Evolutionary conservation across 495 filamentous ascomycete species (phyloP).

Genomic region (Hypoxylon cercidicola): DNA sequence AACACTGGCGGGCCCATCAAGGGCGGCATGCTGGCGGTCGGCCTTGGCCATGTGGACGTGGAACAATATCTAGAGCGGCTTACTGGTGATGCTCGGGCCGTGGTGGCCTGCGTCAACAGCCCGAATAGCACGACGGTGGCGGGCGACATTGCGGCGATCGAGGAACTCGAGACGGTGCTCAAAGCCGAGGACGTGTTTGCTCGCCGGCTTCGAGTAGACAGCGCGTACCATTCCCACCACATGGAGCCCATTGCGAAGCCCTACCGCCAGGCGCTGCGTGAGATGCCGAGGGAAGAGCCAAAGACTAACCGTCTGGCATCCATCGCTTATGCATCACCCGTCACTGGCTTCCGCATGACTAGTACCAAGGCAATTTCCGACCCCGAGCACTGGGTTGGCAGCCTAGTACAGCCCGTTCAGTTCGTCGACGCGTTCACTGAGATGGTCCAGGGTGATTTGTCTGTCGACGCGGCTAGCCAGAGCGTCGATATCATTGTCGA

Average conservation of each 20-base stretch:
- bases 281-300: background rate
- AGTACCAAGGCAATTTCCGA: background rate
- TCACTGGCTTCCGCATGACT: conserved; percentile 45
- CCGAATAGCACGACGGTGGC: conserved; percentile 55
- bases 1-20: conserved; percentile 14
- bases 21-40: conserved; percentile 62
- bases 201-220: conserved; percentile 49
- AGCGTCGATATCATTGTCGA: conserved; percentile 42
- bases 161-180: conserved; percentile 39
- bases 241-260: conserved; percentile 53
- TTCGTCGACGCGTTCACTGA: conserved; percentile 49
- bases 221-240: conserved; percentile 59
- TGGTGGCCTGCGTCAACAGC: conserved; percentile 57
- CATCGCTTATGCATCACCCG: conserved; percentile 45
- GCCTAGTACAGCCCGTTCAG: conserved; percentile 51
- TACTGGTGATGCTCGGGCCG: conserved; percentile 36
- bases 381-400: background rate
- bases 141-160: conserved; percentile 49
- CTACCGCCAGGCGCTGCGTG: conserved; percentile 36
- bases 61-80: conserved; percentile 39
- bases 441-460: conserved; percentile 25
- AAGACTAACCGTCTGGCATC: conserved; percentile 46
- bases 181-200: conserved; percentile 49
- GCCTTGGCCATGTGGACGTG: conserved; percentile 48
- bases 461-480: background rate